Evolutionary conservation across 2,329 filamentous ascomycete genomes (phyloP).

Genomic region (Epichloe sibirici): DNA sequence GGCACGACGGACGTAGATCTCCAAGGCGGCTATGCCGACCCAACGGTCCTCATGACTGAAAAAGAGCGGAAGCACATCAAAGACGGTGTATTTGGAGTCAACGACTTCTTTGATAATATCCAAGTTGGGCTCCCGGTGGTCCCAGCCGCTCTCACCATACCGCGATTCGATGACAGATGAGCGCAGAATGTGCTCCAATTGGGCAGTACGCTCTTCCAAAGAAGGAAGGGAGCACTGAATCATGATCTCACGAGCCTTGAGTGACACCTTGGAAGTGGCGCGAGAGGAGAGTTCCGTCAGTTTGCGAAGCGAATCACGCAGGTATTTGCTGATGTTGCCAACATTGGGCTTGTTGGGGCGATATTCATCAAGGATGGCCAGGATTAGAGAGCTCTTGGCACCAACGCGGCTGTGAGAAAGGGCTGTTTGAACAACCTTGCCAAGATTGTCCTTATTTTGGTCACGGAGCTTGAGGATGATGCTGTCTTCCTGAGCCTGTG

Average conservation of each 20-base stretch:
- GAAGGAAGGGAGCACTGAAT: constrained; percentile 96
- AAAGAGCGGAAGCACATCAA: constrained; percentile 90
- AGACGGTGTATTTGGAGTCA: constrained; percentile 96
- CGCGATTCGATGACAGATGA: constrained; percentile 94
- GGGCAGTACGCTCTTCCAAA: constrained; percentile 81
- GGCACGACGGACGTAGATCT: constrained; percentile 91
- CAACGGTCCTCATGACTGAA: constrained; percentile 89
- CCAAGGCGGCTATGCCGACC: constrained; percentile 85
- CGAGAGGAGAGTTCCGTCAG: constrained; percentile 76
- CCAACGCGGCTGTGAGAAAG: constrained; percentile 87
- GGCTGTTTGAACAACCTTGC: constrained; percentile 74
- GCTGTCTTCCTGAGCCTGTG: constrained; percentile 82
- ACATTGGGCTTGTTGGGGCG: constrained; percentile 85
- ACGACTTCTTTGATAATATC: constrained; percentile 94
- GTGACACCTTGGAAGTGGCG: constrained; percentile 81
- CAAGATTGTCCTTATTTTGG: constrained; percentile 86
- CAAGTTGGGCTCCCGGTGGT: constrained; percentile 83
- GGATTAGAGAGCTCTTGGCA: constrained; percentile 84
- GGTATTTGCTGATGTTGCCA: constrained; percentile 77
- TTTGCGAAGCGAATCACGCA: constrained; percentile 70
- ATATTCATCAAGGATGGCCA: constrained; percentile 89
- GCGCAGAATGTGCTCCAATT: constrained; percentile 98
- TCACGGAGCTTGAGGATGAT: constrained; percentile 89
- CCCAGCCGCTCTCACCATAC: constrained; percentile 94
- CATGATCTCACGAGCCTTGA: constrained; percentile 93